These are phyloP conservation scores for Emericellopsis atlantica DNA, from an alignment of 2,329 filamentous ascomycete species.

Conservation along the genomic window DNA sequence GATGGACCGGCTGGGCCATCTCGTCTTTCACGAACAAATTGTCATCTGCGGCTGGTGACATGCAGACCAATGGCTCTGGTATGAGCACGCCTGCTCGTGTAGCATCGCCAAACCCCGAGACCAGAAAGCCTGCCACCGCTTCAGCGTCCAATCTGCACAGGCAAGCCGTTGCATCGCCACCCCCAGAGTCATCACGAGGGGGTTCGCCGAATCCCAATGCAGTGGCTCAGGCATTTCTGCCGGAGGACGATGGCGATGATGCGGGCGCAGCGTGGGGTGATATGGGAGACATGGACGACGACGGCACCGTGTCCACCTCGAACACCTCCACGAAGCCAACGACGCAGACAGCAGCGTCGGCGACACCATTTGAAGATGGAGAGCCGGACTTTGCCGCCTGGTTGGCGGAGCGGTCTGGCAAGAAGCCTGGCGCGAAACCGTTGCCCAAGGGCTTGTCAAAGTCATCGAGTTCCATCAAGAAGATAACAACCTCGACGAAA, in stretches of 20 bases:
- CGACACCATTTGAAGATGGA: constrained; percentile 61
- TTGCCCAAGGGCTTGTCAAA: constrained; percentile 79
- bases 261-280: constrained; percentile 68
- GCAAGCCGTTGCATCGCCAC: constrained; percentile 43
- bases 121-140: constrained; percentile 24
- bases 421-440: constrained; percentile 53
- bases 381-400: constrained; percentile 96
- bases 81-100: constrained; percentile 25
- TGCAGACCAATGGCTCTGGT: constrained; percentile 44
- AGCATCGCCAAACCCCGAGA: constrained; percentile 24
- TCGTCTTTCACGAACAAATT: constrained; percentile 97
- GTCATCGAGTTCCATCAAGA: constrained; percentile 20
- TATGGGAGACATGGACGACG: constrained; percentile 36
- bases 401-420: constrained; percentile 73
- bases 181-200: constrained; percentile 29
- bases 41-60: constrained; percentile 73
- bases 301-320: constrained; percentile 22
- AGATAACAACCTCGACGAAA: no score
- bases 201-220: constrained; percentile 31
- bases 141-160: constrained; percentile 48
- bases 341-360: constrained; percentile 10
- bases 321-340: constrained; percentile 15
- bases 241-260: constrained; percentile 27
- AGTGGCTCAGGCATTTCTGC: constrained; percentile 36
- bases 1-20: constrained; percentile 94